Evolutionary conservation across 352 stramenopile species (phyloP).

Genomic region (Phytophthora pluvialis): DNA sequence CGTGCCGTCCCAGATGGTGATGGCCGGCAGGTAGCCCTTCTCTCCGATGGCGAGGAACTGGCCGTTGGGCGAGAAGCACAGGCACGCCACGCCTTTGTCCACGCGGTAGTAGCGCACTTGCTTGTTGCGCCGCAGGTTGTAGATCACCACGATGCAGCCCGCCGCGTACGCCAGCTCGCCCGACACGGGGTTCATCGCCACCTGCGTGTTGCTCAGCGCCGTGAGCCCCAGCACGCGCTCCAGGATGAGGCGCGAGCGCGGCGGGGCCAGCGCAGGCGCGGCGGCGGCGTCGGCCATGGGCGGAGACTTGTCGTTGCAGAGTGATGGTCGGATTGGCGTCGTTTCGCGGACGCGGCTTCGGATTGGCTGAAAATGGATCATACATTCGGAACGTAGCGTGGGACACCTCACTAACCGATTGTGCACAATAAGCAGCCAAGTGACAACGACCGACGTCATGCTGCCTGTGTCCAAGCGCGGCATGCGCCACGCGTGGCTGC

Average conservation of each 20-base stretch:
- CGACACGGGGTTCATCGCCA: constrained; percentile 78
- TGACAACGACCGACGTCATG: constrained; percentile 18
- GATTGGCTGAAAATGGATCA: constrained; percentile 25
- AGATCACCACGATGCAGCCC: constrained; percentile 91
- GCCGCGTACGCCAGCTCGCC: constrained; percentile 88
- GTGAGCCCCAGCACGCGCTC: constrained; percentile 85
- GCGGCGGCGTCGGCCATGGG: background rate
- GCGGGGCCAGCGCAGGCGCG: constrained; percentile 18
- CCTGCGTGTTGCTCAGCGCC: constrained; percentile 72
- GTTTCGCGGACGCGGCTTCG: background rate
- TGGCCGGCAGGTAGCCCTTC: constrained; percentile 81
- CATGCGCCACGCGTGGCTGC: constrained; percentile 65
- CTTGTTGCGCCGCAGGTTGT: constrained; percentile 86
- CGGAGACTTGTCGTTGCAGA: constrained; percentile 6
- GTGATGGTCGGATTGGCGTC: constrained; percentile 13
- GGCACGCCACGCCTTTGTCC: constrained; percentile 81
- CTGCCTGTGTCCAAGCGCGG: constrained; percentile 72
- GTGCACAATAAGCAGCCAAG: background rate
- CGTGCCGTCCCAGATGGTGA: constrained; percentile 88
- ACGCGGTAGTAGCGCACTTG: constrained; percentile 91
- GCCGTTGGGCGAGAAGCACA: constrained; percentile 85
- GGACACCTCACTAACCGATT: constrained; percentile 6
- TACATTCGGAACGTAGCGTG: constrained; percentile 11
- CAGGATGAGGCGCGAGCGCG: constrained; percentile 67
- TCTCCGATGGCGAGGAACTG: constrained; percentile 90